Evolutionary conservation across 2,329 filamentous ascomycete genomes (phyloP).

Genomic region (Biscogniauxia marginata): DNA sequence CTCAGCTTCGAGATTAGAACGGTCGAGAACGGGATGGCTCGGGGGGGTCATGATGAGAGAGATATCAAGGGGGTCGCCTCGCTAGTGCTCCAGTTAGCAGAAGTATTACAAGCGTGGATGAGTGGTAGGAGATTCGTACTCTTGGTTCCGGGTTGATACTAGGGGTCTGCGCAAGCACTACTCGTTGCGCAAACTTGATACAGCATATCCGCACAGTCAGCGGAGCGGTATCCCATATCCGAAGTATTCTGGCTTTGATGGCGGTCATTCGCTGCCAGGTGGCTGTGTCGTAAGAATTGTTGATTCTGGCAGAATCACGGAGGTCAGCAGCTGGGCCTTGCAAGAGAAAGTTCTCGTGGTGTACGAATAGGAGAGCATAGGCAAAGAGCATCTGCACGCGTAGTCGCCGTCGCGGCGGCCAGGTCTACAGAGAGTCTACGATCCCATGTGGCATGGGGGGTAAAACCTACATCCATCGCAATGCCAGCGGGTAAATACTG

Average conservation of each 20-base stretch:
- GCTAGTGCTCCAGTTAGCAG: slow-evolving; percentile 35
- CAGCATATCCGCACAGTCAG: slow-evolving; percentile 85
- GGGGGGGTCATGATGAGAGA: slow-evolving; percentile 82
- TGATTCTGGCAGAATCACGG: slow-evolving; percentile 61
- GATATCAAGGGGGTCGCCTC: slow-evolving; percentile 62
- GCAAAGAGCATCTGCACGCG: slow-evolving; percentile 14
- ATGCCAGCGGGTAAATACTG: slow-evolving; percentile 87
- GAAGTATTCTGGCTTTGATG: slow-evolving; percentile 86
- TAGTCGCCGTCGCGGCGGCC: slow-evolving; percentile 20
- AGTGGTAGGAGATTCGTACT: slow-evolving; percentile 51
- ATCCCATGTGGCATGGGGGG: slow-evolving; percentile 17
- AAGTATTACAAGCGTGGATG: neutral
- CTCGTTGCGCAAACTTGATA: slow-evolving; percentile 94
- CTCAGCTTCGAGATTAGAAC: slow-evolving; percentile 85
- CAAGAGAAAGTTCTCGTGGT: slow-evolving; percentile 3
- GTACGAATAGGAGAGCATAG: slow-evolving; percentile 10
- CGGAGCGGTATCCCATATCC: slow-evolving; percentile 78
- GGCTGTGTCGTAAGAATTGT: slow-evolving; percentile 76
- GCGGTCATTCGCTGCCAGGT: slow-evolving; percentile 85
- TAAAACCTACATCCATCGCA: slow-evolving; percentile 86
- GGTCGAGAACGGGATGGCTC: slow-evolving; percentile 77
- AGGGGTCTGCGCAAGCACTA: slow-evolving; percentile 89
- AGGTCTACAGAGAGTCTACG: slow-evolving; percentile 31
- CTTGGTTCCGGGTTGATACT: slow-evolving; percentile 77
- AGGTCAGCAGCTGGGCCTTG: slow-evolving; percentile 24